A percentile compares a stretch with the other conserved stretches of the same genome.
phyloP scores from a whole-genome alignment of 768 basidiomycete genomes.

The Mycena crocata region DNA sequence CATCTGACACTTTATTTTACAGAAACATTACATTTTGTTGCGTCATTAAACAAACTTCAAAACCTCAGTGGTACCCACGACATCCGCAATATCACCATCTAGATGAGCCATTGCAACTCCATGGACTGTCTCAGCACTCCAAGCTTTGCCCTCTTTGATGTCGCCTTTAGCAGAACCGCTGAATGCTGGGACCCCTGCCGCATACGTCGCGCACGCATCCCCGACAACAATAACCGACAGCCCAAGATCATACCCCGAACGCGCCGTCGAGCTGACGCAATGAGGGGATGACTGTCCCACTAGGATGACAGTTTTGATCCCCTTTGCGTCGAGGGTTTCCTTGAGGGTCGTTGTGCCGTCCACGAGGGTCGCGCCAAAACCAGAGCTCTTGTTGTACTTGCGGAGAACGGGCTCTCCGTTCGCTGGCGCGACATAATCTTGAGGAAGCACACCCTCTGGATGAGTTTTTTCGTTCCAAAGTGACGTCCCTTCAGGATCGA shows the following conservation, averaged over 20 bases:
- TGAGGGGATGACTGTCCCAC: slow-evolving; percentile 27
- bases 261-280: slow-evolving; percentile 30
- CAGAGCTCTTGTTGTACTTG: slow-evolving; percentile 26
- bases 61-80: slow-evolving; percentile 16
- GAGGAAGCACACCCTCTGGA: slow-evolving; percentile 16
- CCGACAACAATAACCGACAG: slow-evolving; percentile 23
- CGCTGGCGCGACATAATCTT: slow-evolving; percentile 21
- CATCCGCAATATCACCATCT: slow-evolving; percentile 24
- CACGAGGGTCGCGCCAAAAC: slow-evolving; percentile 19
- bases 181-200: not conserved
- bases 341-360: slow-evolving; percentile 10
- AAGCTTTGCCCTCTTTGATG: slow-evolving; percentile 12
- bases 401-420: slow-evolving; percentile 23
- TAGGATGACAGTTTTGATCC: slow-evolving; percentile 21
- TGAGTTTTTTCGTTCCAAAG: slow-evolving; percentile 5
- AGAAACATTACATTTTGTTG: no score
- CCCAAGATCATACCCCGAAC: slow-evolving; percentile 14
- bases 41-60: no score
- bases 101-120: slow-evolving; percentile 25
- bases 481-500: slow-evolving; percentile 2
- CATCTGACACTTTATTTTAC: no score
- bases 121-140: slow-evolving; percentile 24
- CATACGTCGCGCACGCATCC: slow-evolving; percentile 26
- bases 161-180: slow-evolving; percentile 8
- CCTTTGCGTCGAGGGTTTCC: slow-evolving; percentile 21